Base-by-base conservation (phyloP, 2,329 filamentous ascomycete genomes). In the Ophiostoma fasciatum region DNA sequence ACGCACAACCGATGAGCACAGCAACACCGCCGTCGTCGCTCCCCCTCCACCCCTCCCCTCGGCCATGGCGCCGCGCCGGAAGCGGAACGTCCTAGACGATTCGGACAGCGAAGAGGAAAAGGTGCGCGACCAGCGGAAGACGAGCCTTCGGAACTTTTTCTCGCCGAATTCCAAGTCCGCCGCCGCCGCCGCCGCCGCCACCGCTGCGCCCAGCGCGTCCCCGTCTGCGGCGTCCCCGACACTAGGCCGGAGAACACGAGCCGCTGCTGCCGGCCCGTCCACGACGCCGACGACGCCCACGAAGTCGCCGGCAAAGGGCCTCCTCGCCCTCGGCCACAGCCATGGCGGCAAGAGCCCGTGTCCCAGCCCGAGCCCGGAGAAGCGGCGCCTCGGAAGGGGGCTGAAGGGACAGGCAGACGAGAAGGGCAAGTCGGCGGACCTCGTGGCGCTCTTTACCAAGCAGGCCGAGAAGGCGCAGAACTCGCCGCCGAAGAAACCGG, bases 371-470 rank as follows among this genome's bases (percentile, higher is more conserved):
- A 70, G 66, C 42, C 66, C 68, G 0, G 54, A 62, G 38, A 64
- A 63, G 45, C 56, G 49, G 40, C 26, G 37, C 8, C 36, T 23
- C 11, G 25, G 28, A 18, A 22, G 23, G 9, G 18, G 26, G 2
- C 17, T 45, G 29, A 54, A 47, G 56, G 48, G 41, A 12, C 50
- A 55, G 18, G 60, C 57, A 39, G 53, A 51, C 6, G 66, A 68
- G 35, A 70, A 63, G 43, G 64, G 62, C 5, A 70, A 66, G 42
- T 66, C 65, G 7, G 70, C 62, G 4, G 66, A 78, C 45, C 57
- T 78, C 12, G 60, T 66, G 47, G 63, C 68, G 0, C 59, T 78
- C 14, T 78, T 78, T 45, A 74, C 71, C 14, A 74, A 64, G 33
- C 74, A 78, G 49, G 65, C 65, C 7, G 67, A 74, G 43, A 63